Base-by-base conservation (phyloP, 371 early-diverging fungal genomes). In the Mortierella sp. region DNA sequence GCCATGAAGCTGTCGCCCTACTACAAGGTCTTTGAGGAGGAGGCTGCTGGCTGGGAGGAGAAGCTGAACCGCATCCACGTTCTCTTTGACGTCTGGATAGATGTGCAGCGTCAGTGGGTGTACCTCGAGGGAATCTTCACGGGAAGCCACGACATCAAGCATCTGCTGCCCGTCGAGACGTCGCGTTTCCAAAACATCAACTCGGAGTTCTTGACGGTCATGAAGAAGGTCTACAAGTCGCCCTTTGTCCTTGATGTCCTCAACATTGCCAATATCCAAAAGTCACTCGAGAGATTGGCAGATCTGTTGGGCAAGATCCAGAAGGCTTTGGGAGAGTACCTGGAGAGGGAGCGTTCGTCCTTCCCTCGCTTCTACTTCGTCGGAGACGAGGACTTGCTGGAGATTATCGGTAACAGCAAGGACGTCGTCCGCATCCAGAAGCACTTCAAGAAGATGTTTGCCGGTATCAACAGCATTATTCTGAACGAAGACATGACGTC, bases 331-430 rank as follows among this genome's bases (percentile, higher is more conserved):
- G 99, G 99, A 88, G 99, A 99, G 86, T 99, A 99, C 80, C 88
- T 99, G 77, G 99, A 99, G 87, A 93, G 97, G 72, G 98, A 99
- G 86, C 95, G 99, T 78, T 92, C 97, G 16, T 94, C 97, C 0
- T 99, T 99, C 93, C 99, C 99, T 58, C 95, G 99, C 43, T 99
- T 99, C 93, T 99, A 99, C 91, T 99, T 99, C 94, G 98, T 99
- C 65, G 99, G 99, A 88, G 99, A 99, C 83, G 99, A 99, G 91
- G 99, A 99, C 89, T 84, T 99, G 89, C 93, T 99, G 35, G 99
- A 99, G 90, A 98, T 99, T 81, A 97, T 99, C 79, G 99, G 99
- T 88, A 99, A 99, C 89, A 95, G 97, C 88, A 98, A 98, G 89
- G 99, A 99, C 84, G 93, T 99, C 51, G 87, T 94, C 55, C 94